Conservation (phyloP, 2,329 filamentous ascomycete species). For the Sporothrix brasiliensis region DNA sequence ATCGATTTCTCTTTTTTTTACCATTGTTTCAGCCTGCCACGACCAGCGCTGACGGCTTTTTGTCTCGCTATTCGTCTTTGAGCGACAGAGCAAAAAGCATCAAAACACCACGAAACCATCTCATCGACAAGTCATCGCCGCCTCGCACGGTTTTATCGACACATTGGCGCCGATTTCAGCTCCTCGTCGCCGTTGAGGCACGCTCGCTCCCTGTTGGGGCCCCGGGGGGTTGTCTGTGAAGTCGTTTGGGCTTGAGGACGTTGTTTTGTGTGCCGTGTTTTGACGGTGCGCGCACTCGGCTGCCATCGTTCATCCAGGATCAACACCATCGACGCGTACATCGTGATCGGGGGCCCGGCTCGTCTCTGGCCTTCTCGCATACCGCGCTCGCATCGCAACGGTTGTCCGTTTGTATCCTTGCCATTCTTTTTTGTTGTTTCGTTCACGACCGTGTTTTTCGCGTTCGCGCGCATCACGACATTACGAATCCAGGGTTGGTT, state of each 20-base stretch:
- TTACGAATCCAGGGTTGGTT: conserved; percentile 17
- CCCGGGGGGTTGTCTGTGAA: conserved; percentile 40
- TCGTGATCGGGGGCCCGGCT: conserved; percentile 13
- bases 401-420: conserved; percentile 8
- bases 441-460: conserved; percentile 17
- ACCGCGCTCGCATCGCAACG: conserved; percentile 4
- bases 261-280: conserved; percentile 14
- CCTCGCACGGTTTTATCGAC: conserved; percentile 42
- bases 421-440: not conserved
- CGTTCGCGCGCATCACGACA: conserved; percentile 12
- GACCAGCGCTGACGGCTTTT: conserved; percentile 7
- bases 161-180: conserved; percentile 52
- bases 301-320: conserved; percentile 16
- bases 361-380: not conserved
- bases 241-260: not conserved
- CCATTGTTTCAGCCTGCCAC: conserved; percentile 35
- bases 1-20: conserved; percentile 27
- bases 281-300: conserved; percentile 4
- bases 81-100: conserved; percentile 13
- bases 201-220: conserved; percentile 45
- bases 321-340: conserved; percentile 12
- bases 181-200: conserved; percentile 39
- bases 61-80: conserved; percentile 5
- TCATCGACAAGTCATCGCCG: conserved; percentile 25
- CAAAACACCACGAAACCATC: conserved; percentile 2